Evolutionary conservation across 768 basidiomycete genomes (phyloP).

Genomic region (Rhodotorula sphaerocarpa): DNA sequence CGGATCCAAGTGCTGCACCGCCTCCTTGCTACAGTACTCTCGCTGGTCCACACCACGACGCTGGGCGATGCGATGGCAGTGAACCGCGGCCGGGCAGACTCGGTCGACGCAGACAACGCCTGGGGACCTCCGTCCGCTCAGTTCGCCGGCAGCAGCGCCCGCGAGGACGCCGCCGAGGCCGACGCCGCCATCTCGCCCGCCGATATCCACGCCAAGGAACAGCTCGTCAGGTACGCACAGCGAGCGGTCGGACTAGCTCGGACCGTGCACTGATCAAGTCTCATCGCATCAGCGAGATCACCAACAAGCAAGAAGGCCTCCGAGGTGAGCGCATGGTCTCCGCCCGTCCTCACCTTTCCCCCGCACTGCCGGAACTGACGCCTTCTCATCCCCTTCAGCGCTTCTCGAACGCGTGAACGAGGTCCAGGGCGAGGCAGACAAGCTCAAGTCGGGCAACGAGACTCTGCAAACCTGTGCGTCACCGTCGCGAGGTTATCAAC

Average conservation of each 20-base stretch:
- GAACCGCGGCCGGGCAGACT: too few species aligned
- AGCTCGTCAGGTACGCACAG: conserved; percentile 12
- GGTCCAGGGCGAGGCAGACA: conserved; percentile 26
- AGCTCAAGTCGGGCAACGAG: conserved; percentile 27
- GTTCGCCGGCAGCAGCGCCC: background rate
- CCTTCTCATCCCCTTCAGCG: background rate
- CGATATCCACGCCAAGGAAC: conserved; percentile 21
- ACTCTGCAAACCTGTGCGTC: conserved; percentile 30
- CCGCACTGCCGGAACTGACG: background rate
- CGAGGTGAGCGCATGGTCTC: conserved; percentile 6
- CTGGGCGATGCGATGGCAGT: too few species aligned
- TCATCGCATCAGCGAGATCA: conserved; percentile 9
- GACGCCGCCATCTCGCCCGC: conserved; percentile 1
- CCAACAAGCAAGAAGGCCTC: conserved; percentile 25
- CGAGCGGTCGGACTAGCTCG: too few species aligned
- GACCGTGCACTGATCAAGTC: background rate
- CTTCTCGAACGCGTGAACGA: conserved; percentile 12
- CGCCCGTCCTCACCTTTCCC: background rate
- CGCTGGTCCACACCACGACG: background rate
- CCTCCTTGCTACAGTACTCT: background rate
- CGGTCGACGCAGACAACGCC: conserved; percentile 27
- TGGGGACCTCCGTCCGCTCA: conserved; percentile 7
- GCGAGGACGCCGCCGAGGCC: background rate
- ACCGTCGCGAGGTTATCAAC: too few species aligned
- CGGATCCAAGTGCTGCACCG: too few species aligned